These are phyloP conservation scores for Mycena rosella DNA, from an alignment of 768 basidiomycete species.

Conservation along the genomic window DNA sequence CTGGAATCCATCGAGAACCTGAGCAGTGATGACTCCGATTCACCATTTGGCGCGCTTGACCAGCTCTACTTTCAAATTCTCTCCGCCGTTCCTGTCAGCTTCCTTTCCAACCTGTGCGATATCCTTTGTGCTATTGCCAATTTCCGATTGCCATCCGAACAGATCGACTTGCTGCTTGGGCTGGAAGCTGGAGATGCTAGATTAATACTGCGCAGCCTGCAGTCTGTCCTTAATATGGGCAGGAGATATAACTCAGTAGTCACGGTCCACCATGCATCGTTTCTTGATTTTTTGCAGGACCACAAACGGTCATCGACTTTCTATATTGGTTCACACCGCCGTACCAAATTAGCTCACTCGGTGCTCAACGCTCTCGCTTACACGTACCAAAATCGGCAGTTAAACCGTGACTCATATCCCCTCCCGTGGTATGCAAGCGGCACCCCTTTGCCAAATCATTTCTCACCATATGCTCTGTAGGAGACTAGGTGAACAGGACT, in stretches of 20 bases:
- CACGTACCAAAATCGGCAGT: no score
- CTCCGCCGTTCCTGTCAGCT: neutral
- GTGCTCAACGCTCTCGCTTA: neutral
- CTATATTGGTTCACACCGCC: neutral
- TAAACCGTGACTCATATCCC: no score
- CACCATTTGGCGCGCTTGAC: neutral
- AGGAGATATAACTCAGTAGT: neutral
- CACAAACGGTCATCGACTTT: neutral
- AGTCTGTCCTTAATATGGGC: neutral
- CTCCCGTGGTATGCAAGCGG: no score
- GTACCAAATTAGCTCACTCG: neutral
- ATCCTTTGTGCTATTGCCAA: neutral
- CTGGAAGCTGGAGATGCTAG: neutral
- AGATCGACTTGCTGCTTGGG: neutral
- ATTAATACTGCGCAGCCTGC: neutral
- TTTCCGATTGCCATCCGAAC: neutral
- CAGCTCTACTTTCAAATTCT: neutral
- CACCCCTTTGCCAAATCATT: no score
- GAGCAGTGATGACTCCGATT: neutral
- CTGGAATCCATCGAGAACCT: neutral
- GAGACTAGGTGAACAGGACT: no score
- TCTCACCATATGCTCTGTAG: no score
- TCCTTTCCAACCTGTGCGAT: neutral
- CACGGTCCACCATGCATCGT: neutral
- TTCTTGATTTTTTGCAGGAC: neutral